A percentile compares a stretch with the other conserved stretches of the same genome.
Conservation (phyloP, 2,329 filamentous ascomycete genomes). For the Cyphellophora attinorum region DNA sequence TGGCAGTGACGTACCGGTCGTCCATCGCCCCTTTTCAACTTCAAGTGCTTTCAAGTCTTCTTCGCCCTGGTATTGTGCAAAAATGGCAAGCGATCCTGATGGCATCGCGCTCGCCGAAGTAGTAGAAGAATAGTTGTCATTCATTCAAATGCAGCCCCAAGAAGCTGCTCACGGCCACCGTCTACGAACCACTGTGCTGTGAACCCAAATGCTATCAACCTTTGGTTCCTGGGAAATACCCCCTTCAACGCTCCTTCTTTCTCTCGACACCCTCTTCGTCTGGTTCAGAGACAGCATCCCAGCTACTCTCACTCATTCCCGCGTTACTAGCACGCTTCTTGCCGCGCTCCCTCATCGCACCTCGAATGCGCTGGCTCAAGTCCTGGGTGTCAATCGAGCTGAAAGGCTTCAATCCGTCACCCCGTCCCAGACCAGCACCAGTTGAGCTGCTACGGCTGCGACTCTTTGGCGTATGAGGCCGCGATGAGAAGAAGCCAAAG, state of each 20-base stretch:
- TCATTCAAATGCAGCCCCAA: too few relatives aligned
- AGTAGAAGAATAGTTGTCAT: too few relatives aligned
- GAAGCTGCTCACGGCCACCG: too few relatives aligned
- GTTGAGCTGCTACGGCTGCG: slow-evolving; percentile 62
- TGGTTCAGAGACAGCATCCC: slow-evolving; percentile 16
- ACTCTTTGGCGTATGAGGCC: slow-evolving; percentile 70
- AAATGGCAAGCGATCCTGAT: too few relatives aligned
- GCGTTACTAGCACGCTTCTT: slow-evolving; percentile 34
- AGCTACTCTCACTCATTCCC: slow-evolving; percentile 17
- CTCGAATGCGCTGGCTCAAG: slow-evolving; percentile 72
- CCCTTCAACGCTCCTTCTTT: slow-evolving; percentile 15
- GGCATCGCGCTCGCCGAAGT: too few relatives aligned
- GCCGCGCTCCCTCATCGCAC: slow-evolving; percentile 73
- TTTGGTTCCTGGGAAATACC: not conserved
- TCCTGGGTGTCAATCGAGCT: slow-evolving; percentile 57
- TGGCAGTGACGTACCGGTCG: too few relatives aligned
- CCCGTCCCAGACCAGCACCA: slow-evolving; percentile 50
- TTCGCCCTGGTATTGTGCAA: too few relatives aligned
- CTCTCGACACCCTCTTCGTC: slow-evolving; percentile 17
- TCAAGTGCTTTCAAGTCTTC: too few relatives aligned
- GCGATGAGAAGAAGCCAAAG: slow-evolving; percentile 82
- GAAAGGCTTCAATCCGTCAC: slow-evolving; percentile 57
- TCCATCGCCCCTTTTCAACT: too few relatives aligned
- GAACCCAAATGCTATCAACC: too few relatives aligned
- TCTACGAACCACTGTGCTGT: too few relatives aligned